Evolutionary conservation across 768 basidiomycete genomes (phyloP).

Genomic region (Rubroboletus satanas): DNA sequence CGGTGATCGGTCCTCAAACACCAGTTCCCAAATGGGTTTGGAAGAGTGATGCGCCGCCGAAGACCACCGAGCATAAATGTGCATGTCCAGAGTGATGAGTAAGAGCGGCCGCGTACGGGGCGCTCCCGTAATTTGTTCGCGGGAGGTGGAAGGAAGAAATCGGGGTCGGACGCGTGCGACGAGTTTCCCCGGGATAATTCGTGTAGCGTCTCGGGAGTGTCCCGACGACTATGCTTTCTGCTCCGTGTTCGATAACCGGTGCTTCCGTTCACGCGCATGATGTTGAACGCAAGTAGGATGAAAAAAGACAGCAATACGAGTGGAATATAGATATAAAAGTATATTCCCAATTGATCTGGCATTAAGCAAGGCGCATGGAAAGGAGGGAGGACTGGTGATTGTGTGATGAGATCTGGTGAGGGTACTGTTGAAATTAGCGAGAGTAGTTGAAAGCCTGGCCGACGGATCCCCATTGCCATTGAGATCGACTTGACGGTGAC

Average conservation of each 20-base stretch:
- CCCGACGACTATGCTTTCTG: constrained; percentile 7
- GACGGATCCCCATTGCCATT: constrained; percentile 80
- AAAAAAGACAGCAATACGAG: constrained; percentile 58
- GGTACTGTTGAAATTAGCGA: constrained; percentile 52
- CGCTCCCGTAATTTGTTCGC: constrained; percentile 10
- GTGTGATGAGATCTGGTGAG: constrained; percentile 29
- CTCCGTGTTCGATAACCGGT: constrained; percentile 5
- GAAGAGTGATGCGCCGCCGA: constrained; percentile 23
- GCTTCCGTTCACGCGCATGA: constrained; percentile 11
- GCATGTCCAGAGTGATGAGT: constrained; percentile 22
- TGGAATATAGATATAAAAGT: constrained; percentile 68
- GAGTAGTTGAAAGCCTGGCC: constrained; percentile 87
- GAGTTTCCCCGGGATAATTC: constrained; percentile 8
- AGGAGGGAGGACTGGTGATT: constrained; percentile 29
- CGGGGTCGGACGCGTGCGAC: constrained; percentile 3
- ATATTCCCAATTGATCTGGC: constrained; percentile 81
- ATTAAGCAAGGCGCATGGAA: constrained; percentile 70
- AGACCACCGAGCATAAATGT: constrained; percentile 22
- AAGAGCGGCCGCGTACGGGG: constrained; percentile 12
- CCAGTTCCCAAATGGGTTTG: constrained; percentile 14
- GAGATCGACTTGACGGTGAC: constrained; percentile 88
- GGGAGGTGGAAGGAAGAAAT: constrained; percentile 19
- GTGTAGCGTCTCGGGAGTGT: constrained; percentile 3
- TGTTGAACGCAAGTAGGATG: constrained; percentile 35
- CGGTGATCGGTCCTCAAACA: constrained; percentile 5